Evolutionary conservation across 192 early-diverging fungal species (phyloP).

Genomic region (Umbelopsis sp.): DNA sequence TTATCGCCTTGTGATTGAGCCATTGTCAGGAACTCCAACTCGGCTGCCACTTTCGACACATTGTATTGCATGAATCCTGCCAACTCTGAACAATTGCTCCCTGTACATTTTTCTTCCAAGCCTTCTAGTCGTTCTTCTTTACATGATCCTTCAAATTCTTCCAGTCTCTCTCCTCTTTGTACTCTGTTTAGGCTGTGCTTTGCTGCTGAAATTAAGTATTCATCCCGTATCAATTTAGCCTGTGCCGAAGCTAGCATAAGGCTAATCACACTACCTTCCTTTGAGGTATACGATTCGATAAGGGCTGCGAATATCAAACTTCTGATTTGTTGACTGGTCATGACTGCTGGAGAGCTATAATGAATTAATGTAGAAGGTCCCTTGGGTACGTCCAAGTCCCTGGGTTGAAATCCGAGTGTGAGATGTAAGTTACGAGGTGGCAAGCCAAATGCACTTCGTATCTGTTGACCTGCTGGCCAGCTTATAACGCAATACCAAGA

Average conservation of each 20-base stretch:
- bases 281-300: background rate
- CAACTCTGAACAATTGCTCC: too few species aligned
- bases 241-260: background rate
- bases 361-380: background rate
- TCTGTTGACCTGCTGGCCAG: background rate
- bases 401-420: background rate
- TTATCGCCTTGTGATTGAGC: too few species aligned
- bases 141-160: background rate
- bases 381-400: background rate
- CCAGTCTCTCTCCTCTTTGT: background rate
- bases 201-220: background rate
- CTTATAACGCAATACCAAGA: conserved; percentile 1
- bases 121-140: too few species aligned
- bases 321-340: background rate
- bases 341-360: background rate
- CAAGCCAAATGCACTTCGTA: background rate
- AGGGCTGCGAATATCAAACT: background rate
- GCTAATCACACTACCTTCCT: background rate
- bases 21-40: too few species aligned
- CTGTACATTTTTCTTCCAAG: too few species aligned
- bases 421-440: background rate
- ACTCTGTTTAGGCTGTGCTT: background rate
- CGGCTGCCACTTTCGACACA: too few species aligned
- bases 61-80: too few species aligned
- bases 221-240: background rate